Percentiles rank a stretch among this genome's conserved stretches.
These are phyloP conservation scores for Coniochaeta sp. DNA, from an alignment of 2,329 filamentous ascomycete genomes.

Conservation along the genomic window DNA sequence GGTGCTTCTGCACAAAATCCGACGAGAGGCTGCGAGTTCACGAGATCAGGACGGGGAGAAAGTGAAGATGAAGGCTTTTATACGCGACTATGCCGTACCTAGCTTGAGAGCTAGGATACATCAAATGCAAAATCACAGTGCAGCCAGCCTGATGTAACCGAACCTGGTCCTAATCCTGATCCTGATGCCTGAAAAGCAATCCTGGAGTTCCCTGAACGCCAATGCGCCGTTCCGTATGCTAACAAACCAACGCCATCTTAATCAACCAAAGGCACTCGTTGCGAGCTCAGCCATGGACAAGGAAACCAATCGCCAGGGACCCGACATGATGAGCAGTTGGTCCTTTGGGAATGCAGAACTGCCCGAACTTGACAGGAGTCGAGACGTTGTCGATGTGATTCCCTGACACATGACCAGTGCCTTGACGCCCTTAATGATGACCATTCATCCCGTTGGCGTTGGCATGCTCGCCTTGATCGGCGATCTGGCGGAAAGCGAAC, in stretches of 20 bases:
- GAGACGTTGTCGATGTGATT: neutral
- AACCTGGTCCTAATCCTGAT: too few relatives aligned
- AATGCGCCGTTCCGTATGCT: neutral
- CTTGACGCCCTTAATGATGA: neutral
- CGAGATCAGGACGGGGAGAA: neutral
- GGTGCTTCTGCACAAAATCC: neutral
- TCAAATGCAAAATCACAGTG: neutral
- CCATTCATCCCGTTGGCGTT: slow-evolving; percentile 41
- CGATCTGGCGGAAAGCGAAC: slow-evolving; percentile 18
- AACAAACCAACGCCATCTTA: neutral
- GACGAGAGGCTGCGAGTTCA: neutral
- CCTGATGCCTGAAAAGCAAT: neutral
- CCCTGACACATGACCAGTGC: neutral
- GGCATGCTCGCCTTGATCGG: slow-evolving; percentile 45
- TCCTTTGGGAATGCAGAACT: too few relatives aligned
- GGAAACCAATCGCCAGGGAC: too few relatives aligned
- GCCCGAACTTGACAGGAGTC: too few relatives aligned
- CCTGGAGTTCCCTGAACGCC: neutral
- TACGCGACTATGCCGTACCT: neutral
- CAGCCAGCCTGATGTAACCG: neutral
- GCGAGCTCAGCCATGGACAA: too few relatives aligned
- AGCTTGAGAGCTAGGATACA: neutral
- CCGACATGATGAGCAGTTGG: too few relatives aligned
- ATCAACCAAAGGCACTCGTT: too few relatives aligned
- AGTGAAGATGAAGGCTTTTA: neutral